Evolutionary conservation across 805 yeast genomes (phyloP).

Genomic region (Spathaspora girioi): DNA sequence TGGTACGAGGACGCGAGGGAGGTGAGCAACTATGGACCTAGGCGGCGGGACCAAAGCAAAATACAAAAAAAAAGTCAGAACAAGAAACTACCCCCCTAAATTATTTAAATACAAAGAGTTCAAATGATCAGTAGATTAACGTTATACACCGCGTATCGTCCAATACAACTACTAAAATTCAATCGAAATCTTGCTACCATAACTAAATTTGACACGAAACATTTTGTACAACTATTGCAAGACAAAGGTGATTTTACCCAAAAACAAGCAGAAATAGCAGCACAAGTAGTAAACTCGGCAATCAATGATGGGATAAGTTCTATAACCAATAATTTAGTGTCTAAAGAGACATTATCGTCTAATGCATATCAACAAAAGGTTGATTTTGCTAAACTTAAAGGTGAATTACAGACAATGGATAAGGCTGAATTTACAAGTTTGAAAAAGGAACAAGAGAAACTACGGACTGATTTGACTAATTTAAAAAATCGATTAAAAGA

Average conservation of each 20-base stretch:
- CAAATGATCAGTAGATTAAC: background rate
- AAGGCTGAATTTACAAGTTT: conserved; percentile 78
- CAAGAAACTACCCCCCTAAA: background rate
- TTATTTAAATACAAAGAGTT: background rate
- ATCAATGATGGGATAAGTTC: conserved; percentile 76
- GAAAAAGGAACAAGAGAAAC: conserved; percentile 81
- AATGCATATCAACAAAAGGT: conserved; percentile 94
- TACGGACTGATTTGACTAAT: conserved; percentile 81
- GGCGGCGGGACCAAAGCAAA: too few relatives aligned
- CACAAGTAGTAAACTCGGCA: conserved; percentile 67
- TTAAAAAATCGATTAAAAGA: conserved; percentile 81
- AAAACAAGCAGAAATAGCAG: conserved; percentile 77
- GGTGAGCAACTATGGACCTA: background rate
- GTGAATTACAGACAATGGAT: conserved; percentile 86
- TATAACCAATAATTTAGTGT: conserved; percentile 74
- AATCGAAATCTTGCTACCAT: conserved; percentile 20
- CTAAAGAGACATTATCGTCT: conserved; percentile 76
- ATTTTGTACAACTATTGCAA: conserved; percentile 63
- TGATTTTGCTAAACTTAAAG: conserved; percentile 90
- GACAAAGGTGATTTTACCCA: conserved; percentile 65
- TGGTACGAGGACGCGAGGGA: background rate
- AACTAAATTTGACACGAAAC: conserved; percentile 70
- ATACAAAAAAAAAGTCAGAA: background rate
- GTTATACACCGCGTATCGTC: background rate
- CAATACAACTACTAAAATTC: background rate